Evolutionary conservation across 352 stramenopile genomes (phyloP).

Genomic region (Aphanomyces invadans): DNA sequence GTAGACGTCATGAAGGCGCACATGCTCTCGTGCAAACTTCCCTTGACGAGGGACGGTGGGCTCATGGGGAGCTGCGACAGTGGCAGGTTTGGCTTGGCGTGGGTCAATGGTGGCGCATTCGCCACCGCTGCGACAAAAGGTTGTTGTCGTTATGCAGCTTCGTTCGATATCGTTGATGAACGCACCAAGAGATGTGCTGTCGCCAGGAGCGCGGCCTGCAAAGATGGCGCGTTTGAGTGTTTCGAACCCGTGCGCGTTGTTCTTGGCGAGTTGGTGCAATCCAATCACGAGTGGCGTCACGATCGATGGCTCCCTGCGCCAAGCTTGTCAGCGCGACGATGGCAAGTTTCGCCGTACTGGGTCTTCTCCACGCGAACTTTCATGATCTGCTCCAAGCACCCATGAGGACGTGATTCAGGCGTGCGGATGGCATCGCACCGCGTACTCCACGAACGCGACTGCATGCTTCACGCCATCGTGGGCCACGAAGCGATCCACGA

Average conservation of each 20-base stretch:
- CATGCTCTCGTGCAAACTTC: slow-evolving; percentile 33
- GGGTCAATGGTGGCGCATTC: background rate
- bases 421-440: background rate
- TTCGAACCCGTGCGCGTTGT: background rate
- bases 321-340: too few relatives aligned
- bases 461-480: background rate
- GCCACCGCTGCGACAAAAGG: background rate
- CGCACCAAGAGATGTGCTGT: too few relatives aligned
- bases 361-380: slow-evolving; percentile 21
- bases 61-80: slow-evolving; percentile 5
- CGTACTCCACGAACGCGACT: background rate
- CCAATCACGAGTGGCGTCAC: slow-evolving; percentile 13
- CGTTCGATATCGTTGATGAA: too few relatives aligned
- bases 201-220: too few relatives aligned
- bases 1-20: slow-evolving; percentile 65
- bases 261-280: background rate
- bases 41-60: background rate
- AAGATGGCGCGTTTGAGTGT: slow-evolving; percentile 1
- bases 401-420: too few relatives aligned
- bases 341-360: background rate
- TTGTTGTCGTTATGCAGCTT: too few relatives aligned
- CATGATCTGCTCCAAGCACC: background rate
- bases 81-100: background rate
- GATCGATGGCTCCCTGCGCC: too few relatives aligned
- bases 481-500: background rate